Base-by-base conservation (phyloP, 805 yeast genomes). In the Saturnispora besseyi region DNA sequence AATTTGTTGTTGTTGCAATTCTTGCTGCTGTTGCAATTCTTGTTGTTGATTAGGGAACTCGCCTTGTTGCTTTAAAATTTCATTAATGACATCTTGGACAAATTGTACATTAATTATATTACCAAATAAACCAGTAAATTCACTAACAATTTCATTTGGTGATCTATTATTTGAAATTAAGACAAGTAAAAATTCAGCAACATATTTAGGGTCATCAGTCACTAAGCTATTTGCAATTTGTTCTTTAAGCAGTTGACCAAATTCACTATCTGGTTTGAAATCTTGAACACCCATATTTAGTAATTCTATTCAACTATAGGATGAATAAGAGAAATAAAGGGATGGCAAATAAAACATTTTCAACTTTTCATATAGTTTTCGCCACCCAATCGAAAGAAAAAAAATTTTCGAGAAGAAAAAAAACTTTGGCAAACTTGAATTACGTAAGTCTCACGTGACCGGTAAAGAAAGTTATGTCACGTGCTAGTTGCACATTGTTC, bases 121-220 rank as follows among this genome's bases (percentile, higher is more conserved):
- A 48, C 82, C 84, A 53, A 83, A 79, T 46, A 84, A 67, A 41
- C 78, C 75, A 33, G 77, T 69, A 30, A 86, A 72, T 59, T 85
- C 93, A 18, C 66, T 67, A 18, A 76, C 73, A 33, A 84, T 81
- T 48, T 81, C 84, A 15, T 70, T 73, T 11, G 82, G 76, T 5
- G 79, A 68, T 59, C 82, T 79, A 57, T 82, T 81, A 56, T 82
- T 83, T 12, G 82, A 81, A 53, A 85, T 82, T 63, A 85, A 69
- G 41, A 84, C 75, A n/a, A 81, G 74, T 50, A 85, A 79, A 59
- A 77, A 85, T 63, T 85, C 93, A 12, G 93, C 86, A 40, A 82
- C 81, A 57, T 81, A 83, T 42, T 67, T 71, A 26, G 75, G 72
- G 57, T 78, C 82, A 49, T 77, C 82, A 10, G 66, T 66, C 51